phyloP scores from a whole-genome alignment of 805 yeast species.

The Zygosaccharomyces kombuchaensis region DNA sequence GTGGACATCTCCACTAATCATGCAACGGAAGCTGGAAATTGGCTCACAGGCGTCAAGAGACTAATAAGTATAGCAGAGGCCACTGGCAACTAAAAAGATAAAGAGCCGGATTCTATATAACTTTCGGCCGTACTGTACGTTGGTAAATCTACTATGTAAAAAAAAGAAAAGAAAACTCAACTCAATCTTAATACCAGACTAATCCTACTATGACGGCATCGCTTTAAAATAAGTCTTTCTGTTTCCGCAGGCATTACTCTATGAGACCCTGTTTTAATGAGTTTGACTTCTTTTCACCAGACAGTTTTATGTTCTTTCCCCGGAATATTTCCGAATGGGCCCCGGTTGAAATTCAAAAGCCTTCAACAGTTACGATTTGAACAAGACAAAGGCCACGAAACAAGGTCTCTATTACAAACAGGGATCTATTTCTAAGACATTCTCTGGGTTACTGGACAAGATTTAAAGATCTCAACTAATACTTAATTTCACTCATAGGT shows the following conservation, averaged over 20 bases:
- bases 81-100: conserved; percentile 16
- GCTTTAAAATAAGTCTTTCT: neutral
- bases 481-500: neutral
- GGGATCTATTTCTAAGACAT: neutral
- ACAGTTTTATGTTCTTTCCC: neutral
- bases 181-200: neutral
- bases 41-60: conserved; percentile 91
- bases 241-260: neutral
- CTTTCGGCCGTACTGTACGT: conserved; percentile 1
- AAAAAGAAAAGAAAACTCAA: neutral
- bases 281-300: neutral
- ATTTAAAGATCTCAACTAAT: neutral
- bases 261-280: neutral
- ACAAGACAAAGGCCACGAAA: neutral
- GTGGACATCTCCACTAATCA: conserved; percentile 58
- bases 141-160: conserved; percentile 1
- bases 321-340: neutral
- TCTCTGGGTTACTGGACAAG: neutral
- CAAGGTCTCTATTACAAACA: neutral
- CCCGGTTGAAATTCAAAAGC: neutral
- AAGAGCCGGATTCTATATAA: neutral
- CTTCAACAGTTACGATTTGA: neutral
- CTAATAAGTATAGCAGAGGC: conserved; percentile 71
- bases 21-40: conserved; percentile 75
- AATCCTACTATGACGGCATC: neutral